Evolutionary conservation across 768 basidiomycete genomes (phyloP).

Genomic region (Serpula lacrymans): DNA sequence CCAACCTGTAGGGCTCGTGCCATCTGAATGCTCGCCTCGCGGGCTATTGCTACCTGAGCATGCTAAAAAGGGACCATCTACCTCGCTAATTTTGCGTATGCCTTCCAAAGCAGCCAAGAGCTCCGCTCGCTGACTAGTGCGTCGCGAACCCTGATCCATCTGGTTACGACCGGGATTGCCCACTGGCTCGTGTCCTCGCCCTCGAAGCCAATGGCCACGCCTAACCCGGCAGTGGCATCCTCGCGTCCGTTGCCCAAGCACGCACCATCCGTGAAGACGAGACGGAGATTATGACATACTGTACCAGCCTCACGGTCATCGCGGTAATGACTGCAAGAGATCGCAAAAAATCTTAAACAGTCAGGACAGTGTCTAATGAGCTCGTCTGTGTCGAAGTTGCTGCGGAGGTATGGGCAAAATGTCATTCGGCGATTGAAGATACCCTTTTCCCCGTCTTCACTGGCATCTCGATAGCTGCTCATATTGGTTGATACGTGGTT

Average conservation of each 20-base stretch:
- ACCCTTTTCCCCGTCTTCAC: background rate
- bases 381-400: background rate
- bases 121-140: constrained; percentile 33
- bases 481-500: no score
- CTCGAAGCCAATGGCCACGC: constrained; percentile 1
- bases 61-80: no score
- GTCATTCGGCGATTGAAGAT: background rate
- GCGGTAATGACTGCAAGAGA: constrained; percentile 5
- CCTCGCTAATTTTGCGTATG: constrained; percentile 11
- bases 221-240: constrained; percentile 27
- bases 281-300: constrained; percentile 21
- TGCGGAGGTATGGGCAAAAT: background rate
- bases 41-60: background rate
- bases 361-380: constrained; percentile 3
- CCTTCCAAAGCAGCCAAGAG: constrained; percentile 29
- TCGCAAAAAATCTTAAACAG: constrained; percentile 4
- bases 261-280: constrained; percentile 34
- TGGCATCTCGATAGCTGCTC: no score
- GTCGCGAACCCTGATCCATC: constrained; percentile 13
- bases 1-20: constrained; percentile 4
- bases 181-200: constrained; percentile 8
- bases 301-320: background rate
- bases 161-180: constrained; percentile 21
- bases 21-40: constrained; percentile 2
- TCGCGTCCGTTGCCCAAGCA: constrained; percentile 26